These are phyloP conservation scores for Syzygium grande DNA, from an alignment of 345 rosid species.

Conservation along the genomic window DNA sequence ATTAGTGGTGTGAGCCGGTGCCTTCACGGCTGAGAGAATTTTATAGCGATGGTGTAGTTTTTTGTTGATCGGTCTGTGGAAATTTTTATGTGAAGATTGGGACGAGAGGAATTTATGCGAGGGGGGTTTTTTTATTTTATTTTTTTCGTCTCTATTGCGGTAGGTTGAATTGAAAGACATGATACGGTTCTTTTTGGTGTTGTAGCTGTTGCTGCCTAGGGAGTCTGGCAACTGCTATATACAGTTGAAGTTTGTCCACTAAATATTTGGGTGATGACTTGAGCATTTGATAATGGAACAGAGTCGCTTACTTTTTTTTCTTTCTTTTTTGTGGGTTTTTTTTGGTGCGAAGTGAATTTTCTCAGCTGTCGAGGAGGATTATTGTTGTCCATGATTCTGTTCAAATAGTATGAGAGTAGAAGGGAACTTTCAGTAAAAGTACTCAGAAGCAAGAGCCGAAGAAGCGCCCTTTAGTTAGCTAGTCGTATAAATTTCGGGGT, in stretches of 20 bases:
- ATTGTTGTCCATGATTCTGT: neutral
- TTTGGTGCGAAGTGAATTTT: neutral
- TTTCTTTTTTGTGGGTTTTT: neutral
- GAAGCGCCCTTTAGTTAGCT: neutral
- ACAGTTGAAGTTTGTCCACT: neutral
- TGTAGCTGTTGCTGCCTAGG: neutral
- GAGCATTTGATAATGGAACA: neutral
- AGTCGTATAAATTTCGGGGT: neutral
- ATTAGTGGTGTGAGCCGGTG: neutral
- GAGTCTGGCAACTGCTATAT: neutral
- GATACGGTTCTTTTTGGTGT: neutral
- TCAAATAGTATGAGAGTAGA: too few relatives aligned
- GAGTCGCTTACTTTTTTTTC: neutral
- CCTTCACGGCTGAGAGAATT: neutral
- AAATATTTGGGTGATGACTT: neutral
- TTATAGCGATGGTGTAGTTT: neutral
- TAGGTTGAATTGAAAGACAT: neutral
- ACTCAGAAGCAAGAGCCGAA: neutral
- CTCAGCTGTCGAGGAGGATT: neutral
- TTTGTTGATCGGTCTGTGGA: neutral
- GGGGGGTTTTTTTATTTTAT: accelerated
- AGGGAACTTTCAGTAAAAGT: neutral
- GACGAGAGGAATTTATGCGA: neutral
- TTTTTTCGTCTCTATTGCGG: neutral
- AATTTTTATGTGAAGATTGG: neutral